phyloP scores from a whole-genome alignment of 495 filamentous ascomycete genomes.

The Diplogelasinospora grovesii region DNA sequence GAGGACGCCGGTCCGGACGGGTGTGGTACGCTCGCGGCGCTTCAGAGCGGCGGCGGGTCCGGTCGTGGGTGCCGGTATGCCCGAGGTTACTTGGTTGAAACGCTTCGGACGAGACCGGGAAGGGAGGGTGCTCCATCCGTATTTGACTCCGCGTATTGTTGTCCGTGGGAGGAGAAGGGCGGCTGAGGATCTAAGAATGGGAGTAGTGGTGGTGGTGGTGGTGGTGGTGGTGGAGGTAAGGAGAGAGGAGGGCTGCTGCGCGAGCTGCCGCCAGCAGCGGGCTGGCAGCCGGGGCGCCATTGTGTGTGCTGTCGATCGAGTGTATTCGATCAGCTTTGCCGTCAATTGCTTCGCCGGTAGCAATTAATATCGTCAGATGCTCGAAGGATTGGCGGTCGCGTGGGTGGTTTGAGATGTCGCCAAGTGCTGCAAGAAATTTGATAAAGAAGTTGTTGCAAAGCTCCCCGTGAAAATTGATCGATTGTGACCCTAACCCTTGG shows the following conservation, averaged over 20 bases:
- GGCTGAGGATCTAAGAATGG: constrained; percentile 17
- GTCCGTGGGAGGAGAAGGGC: constrained; percentile 37
- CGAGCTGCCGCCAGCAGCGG: constrained; percentile 37
- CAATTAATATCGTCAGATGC: no score
- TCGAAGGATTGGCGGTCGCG: constrained; percentile 1
- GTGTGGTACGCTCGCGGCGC: constrained; percentile 69
- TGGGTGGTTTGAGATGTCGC: neutral
- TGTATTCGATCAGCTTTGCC: constrained; percentile 1
- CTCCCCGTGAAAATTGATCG: no score
- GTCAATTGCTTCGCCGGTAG: constrained; percentile 8
- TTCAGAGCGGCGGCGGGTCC: constrained; percentile 73
- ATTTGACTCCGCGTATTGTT: constrained; percentile 42
- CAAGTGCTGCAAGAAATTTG: no score
- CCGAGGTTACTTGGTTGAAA: constrained; percentile 46
- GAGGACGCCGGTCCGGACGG: constrained; percentile 73
- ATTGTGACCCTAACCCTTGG: constrained; percentile 7
- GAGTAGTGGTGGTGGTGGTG: constrained; percentile 5
- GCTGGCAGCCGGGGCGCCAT: constrained; percentile 51
- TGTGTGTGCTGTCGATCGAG: constrained; percentile 16
- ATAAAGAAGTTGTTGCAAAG: no score
- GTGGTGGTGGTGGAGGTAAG: constrained; percentile 17
- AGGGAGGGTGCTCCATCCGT: constrained; percentile 45
- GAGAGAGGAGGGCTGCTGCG: constrained; percentile 27
- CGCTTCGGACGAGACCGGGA: constrained; percentile 29
- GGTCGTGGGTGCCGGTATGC: constrained; percentile 54